A percentile compares a stretch with the other conserved stretches of the same genome.
phyloP scores from a whole-genome alignment of 1,284 basidiomycete species.

The Naganishia sp. region DNA sequence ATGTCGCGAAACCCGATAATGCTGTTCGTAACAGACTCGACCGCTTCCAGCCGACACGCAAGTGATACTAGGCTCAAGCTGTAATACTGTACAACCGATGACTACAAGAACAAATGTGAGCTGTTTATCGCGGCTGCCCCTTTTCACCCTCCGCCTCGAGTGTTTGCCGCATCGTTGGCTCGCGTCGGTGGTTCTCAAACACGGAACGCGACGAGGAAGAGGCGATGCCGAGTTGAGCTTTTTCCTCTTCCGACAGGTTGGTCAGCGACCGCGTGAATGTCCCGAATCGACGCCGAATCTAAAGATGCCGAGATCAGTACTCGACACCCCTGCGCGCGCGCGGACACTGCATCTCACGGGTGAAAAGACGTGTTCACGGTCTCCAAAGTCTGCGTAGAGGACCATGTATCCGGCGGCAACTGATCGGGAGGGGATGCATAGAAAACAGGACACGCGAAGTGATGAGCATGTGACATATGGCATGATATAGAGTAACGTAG shows the following conservation, averaged over 20 bases:
- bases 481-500: constrained; percentile 15
- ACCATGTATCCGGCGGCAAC: constrained; percentile 48
- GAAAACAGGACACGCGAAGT: constrained; percentile 5
- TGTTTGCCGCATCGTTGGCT: not conserved
- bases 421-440: constrained; percentile 26
- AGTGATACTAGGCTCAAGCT: not conserved
- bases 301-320: not conserved
- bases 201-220: constrained; percentile 1
- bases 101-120: not conserved
- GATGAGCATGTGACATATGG: not conserved
- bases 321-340: no score
- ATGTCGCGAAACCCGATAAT: not conserved
- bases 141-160: constrained; percentile 17
- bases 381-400: constrained; percentile 49
- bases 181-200: constrained; percentile 16
- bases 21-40: not conserved
- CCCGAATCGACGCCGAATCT: constrained; percentile 42
- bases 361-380: constrained; percentile 50
- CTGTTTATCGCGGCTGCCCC: constrained; percentile 11
- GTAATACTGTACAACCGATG: not conserved
- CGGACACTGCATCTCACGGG: constrained; percentile 41
- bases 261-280: constrained; percentile 38
- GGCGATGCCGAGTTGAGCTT: constrained; percentile 17
- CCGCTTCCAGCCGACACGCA: not conserved
- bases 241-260: constrained; percentile 37